Base-by-base conservation (phyloP, 2,329 filamentous ascomycete species). In the Podosphaera aphanis region DNA sequence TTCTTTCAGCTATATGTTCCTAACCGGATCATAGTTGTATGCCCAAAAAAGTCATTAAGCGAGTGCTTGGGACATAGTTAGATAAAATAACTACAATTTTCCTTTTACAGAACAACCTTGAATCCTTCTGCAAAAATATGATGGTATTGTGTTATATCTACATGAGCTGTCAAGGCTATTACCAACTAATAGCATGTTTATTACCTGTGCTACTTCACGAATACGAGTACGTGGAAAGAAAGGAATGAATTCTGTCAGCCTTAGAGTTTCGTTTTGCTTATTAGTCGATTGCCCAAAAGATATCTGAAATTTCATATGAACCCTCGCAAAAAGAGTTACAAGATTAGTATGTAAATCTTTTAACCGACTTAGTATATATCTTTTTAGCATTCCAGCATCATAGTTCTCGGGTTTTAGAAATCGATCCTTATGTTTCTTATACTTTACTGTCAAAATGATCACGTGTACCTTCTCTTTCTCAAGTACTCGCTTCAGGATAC, bases 21-120 rank as follows among this genome's bases (percentile, higher is more conserved):
- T 58, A 41, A 59, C 47, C 18, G 7, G 4, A 5, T 20, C 46
- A 2, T 45, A 72, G 69, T 57, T 85, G 80, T 60, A 76, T 85
- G 71, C 83, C 83, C 1, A 79, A 73, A 61, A 66, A 70, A 47
- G 72, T 77, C 42, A 76, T 71, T 40, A 65, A 73, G 49, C 73
- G 69, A 56, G 65, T 75, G n/a, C 56, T 77, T 57, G 62, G 66
- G 43, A 55, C 63, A 33, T 11, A 33, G 29, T 33, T 5, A 33
- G 29, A 33, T 33, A n/a, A 33, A 33, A 33, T 13, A 13, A 33
- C 29, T 11, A 33, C 13, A 13, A 33, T 13, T 7, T 33, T 33
- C 13, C 29, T 13, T 33, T 11, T 33, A n/a, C 3, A 13, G 13
- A 13, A 4, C 29, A 33, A n/a, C 5, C 4, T 13, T 6, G 29